phyloP scores from a whole-genome alignment of 345 rosid species.

The Boechera stricta region DNA sequence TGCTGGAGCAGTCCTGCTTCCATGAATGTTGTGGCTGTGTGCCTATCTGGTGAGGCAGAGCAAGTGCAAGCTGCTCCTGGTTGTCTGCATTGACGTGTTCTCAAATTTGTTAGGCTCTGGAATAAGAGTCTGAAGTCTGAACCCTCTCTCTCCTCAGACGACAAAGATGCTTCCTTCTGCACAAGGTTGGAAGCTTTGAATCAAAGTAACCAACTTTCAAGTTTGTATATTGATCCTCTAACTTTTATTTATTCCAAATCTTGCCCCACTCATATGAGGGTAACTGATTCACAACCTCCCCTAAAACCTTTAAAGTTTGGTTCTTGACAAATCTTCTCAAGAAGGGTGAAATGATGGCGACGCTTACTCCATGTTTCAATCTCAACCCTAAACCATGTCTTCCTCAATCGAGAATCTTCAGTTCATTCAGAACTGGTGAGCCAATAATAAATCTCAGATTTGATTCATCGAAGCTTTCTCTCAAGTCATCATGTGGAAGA shows the following conservation, averaged over 20 bases:
- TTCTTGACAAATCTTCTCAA: background rate
- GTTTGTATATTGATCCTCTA: background rate
- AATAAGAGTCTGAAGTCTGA: too few relatives aligned
- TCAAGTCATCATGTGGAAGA: conserved; percentile 32
- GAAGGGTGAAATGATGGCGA: conserved; percentile 31
- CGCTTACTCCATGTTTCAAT: conserved; percentile 20
- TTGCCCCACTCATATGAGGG: background rate
- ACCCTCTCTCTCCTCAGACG: too few relatives aligned
- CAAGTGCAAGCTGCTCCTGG: too few relatives aligned
- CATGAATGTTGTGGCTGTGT: too few relatives aligned
- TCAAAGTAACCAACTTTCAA: background rate
- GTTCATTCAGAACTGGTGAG: background rate
- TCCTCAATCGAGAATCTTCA: conserved; percentile 22
- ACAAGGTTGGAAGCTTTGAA: background rate
- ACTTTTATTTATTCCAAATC: conserved; percentile 8
- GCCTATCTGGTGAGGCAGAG: too few relatives aligned
- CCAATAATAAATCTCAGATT: conserved; percentile 29
- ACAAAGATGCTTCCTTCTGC: background rate
- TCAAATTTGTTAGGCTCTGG: too few relatives aligned
- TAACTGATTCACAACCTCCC: background rate
- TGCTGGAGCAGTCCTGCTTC: too few relatives aligned
- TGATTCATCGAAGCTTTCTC: conserved; percentile 39
- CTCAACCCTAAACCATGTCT: conserved; percentile 34
- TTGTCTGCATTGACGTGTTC: too few relatives aligned
- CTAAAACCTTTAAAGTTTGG: background rate